Base-by-base conservation (phyloP, 768 basidiomycete species). In the Pisolithus tinctorius region DNA sequence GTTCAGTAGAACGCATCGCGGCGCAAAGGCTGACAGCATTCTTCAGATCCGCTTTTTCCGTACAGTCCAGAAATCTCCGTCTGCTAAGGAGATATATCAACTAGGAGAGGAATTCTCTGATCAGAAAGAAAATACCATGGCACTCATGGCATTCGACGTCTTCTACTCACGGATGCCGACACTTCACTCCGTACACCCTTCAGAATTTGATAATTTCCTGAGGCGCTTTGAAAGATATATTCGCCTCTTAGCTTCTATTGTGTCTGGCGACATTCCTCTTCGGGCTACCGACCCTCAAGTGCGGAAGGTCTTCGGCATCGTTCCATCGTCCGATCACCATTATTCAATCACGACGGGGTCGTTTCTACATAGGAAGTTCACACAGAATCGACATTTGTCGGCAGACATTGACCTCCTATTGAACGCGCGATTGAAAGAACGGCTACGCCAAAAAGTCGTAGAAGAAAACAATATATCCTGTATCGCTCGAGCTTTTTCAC, bases 201-300 rank as follows among this genome's bases (percentile, higher is more conserved):
- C 54, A 61, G 3, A 71, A 75, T n/a, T 50, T 69, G 8, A 31
- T 71, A 9, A 39, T 4, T 1, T 54, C 59, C 17, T 13, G 54
- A 72, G 39, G 70, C 65, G 9, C 62, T 56, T 17, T 47, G 48
- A 6, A n/a, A 47, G 29, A 59, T 45, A 1, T 67, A 63, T 45
- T 55, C 73, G 39, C 58, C 63, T 4, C 53, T 63, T 4, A 77
- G 76, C 4, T 60, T 76, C 41, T 37, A 66, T 2, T 71, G 74
- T 53, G 37, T 78, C 38, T 53, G 52, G 80, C 80, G 51, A 43
- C 72, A 10, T 14, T 55, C 20, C 36, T 45, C 47, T 67, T 13
- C 34, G 11, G 34, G 34, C 34, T 13, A 8, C n/a, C 20, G 27
- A 29, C 29, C 4, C 10, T 7, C 34, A 10, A 30, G n/a, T 40